Conservation (phyloP, 1,139 yeast genomes). For the Candida sp. region DNA sequence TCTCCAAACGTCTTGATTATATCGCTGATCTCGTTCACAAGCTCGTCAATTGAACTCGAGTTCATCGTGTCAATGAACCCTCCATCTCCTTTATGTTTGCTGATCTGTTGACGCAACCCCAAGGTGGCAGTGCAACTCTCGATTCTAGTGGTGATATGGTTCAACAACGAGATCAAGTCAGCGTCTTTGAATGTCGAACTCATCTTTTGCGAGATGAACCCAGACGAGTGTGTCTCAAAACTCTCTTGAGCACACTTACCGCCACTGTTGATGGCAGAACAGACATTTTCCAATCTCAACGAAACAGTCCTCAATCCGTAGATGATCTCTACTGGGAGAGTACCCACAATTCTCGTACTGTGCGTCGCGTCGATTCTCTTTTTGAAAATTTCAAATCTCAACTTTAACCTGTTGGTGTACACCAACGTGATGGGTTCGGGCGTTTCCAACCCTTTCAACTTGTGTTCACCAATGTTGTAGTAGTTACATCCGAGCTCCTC, state of each 20-base stretch:
- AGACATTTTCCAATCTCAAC: conserved; percentile 52
- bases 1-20: conserved; percentile 17
- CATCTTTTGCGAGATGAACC: conserved; percentile 25
- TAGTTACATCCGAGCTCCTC: conserved; percentile 74
- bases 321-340: conserved; percentile 47
- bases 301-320: conserved; percentile 53
- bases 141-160: conserved; percentile 65
- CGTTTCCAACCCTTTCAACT: conserved; percentile 92
- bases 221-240: conserved; percentile 28
- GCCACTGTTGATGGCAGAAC: conserved; percentile 38
- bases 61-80: conserved; percentile 28
- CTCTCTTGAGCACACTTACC: conserved; percentile 29
- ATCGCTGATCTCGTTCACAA: conserved; percentile 30
- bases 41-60: conserved; percentile 24
- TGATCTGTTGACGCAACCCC: conserved; percentile 37
- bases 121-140: conserved; percentile 55
- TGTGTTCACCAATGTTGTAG: conserved; percentile 81
- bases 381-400: conserved; percentile 55
- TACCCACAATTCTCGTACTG: conserved; percentile 36
- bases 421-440: conserved; percentile 86
- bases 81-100: conserved; percentile 23
- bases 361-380: conserved; percentile 24
- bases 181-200: conserved; percentile 32
- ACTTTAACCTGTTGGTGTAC: conserved; percentile 68
- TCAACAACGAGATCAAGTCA: conserved; percentile 53